A percentile compares a stretch with the other conserved stretches of the same genome.
phyloP scores from a whole-genome alignment of 257 asterid species.

The Catharanthus roseus region DNA sequence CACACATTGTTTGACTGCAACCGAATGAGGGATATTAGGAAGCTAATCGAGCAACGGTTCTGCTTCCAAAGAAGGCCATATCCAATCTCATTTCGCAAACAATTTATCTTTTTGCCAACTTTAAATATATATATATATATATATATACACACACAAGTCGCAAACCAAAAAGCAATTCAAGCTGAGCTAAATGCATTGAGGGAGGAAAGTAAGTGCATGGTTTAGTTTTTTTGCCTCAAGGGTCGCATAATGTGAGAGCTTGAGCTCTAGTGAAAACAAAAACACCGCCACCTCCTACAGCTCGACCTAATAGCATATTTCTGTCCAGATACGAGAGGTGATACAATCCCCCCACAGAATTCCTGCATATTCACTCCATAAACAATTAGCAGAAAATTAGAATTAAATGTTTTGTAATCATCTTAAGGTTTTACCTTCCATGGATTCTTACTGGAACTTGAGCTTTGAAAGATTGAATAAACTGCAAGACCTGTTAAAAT shows the following conservation, averaged over 20 bases:
- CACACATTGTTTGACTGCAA: no score
- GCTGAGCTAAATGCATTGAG: no score
- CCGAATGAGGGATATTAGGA: no score
- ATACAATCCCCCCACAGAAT: slow-evolving; percentile 77
- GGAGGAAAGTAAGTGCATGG: not conserved
- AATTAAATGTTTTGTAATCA: not conserved
- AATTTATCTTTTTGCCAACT: no score
- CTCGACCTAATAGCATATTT: slow-evolving; percentile 83
- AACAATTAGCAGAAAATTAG: not conserved
- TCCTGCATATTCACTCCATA: slow-evolving; percentile 31
- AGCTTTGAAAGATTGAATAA: slow-evolving; percentile 64
- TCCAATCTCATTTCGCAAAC: no score
- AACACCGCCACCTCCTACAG: slow-evolving; percentile 88
- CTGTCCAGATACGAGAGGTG: slow-evolving; percentile 74
- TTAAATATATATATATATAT: no score
- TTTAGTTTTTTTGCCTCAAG: not conserved
- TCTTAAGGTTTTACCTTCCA: slow-evolving; percentile 36
- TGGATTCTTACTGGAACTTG: slow-evolving; percentile 55
- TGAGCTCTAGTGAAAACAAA: slow-evolving; percentile 78
- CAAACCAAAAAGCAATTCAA: no score
- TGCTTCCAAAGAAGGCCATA: no score
- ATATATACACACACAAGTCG: no score
- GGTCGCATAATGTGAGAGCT: slow-evolving; percentile 17
- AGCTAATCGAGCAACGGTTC: no score
- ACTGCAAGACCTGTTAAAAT: slow-evolving; percentile 62